Base-by-base conservation (phyloP, 148 eudicot species). In the Heliosperma pusillum region DNA sequence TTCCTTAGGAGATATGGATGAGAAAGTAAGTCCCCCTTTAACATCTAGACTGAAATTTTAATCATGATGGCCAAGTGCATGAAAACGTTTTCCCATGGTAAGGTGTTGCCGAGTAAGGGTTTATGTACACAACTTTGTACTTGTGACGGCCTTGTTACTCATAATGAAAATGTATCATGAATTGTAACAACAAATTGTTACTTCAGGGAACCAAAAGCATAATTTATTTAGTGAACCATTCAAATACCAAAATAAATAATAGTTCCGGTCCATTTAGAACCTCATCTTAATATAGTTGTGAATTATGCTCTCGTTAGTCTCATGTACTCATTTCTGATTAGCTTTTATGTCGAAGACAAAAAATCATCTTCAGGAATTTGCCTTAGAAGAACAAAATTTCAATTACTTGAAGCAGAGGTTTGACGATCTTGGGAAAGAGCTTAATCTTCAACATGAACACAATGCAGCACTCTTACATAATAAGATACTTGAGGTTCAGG, bases 341-440 rank as follows among this genome's bases (percentile, higher is more conserved):
- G 44, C 55, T 81, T 67, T 71, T 22, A 22, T 61, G 25, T 67
- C 73, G 69, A 72, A 77, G 80, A 68, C 74, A 42, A 90, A 81
- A 88, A 77, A 50, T 40, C 85, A 88, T 62, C 82, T 90, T 71
- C 85, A 83, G 75, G 89, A 86, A 72, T 82, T 90, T 77, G 84
- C 85, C 72, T 33, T 67, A 78, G 87, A 78, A 27, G 94, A 90
- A 85, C 83, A 82, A 42, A 85, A 82, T 81, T 79, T 88, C 72
- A 79, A 44, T 71, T 82, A 81, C 79, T 79, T 92, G 82, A 89
- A 83, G 71, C 87, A 86, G 72, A 95, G 83, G 73, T 87, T 88
- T 74, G 89, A 84, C 84, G 91, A 89, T 73, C 87, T 89, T 33
- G 86, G 82, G 73, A 65, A 76, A 69, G 86, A 88, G 78, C 82